A percentile compares a stretch with the other conserved stretches of the same genome.
phyloP scores from a whole-genome alignment of 2,329 filamentous ascomycete genomes.

The Penicillium palitans region DNA sequence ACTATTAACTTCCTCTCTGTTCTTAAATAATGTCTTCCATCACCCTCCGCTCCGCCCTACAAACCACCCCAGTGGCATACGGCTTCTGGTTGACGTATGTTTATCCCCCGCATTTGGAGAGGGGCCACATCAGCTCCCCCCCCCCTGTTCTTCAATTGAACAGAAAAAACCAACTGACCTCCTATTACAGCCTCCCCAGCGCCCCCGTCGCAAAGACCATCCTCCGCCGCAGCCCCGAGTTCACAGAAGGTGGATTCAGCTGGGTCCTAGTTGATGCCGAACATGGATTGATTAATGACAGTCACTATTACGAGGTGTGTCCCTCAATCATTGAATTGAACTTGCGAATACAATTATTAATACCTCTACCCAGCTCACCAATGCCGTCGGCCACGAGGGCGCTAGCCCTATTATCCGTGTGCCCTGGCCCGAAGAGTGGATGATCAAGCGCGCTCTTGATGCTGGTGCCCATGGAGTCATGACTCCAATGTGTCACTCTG shows the following conservation, averaged over 20 bases:
- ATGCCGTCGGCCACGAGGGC: slow-evolving; percentile 39
- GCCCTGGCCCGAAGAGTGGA: slow-evolving; percentile 39
- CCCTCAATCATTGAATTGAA: background rate
- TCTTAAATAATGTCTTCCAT: slow-evolving; percentile 2
- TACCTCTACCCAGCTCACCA: slow-evolving; percentile 21
- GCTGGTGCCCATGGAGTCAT: slow-evolving; percentile 41
- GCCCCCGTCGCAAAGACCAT: slow-evolving; percentile 35
- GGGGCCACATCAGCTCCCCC: background rate
- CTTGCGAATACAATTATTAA: background rate
- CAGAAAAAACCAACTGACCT: background rate
- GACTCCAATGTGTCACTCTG: slow-evolving; percentile 39
- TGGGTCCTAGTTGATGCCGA: slow-evolving; percentile 45
- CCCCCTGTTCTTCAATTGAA: background rate
- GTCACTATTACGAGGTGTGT: slow-evolving; percentile 40
- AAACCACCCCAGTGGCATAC: slow-evolving; percentile 22
- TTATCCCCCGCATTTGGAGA: background rate
- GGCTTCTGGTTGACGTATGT: slow-evolving; percentile 41
- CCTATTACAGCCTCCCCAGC: slow-evolving; percentile 28
- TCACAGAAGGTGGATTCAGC: slow-evolving; percentile 26
- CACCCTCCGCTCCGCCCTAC: slow-evolving; percentile 16
- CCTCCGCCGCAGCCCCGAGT: slow-evolving; percentile 30
- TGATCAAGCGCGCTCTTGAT: slow-evolving; percentile 44
- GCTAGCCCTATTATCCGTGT: slow-evolving; percentile 40
- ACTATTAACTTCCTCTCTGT: too few relatives aligned
- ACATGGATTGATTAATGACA: slow-evolving; percentile 42